phyloP scores from a whole-genome alignment of 352 stramenopile species.

The Globisporangium paroecandrum region DNA sequence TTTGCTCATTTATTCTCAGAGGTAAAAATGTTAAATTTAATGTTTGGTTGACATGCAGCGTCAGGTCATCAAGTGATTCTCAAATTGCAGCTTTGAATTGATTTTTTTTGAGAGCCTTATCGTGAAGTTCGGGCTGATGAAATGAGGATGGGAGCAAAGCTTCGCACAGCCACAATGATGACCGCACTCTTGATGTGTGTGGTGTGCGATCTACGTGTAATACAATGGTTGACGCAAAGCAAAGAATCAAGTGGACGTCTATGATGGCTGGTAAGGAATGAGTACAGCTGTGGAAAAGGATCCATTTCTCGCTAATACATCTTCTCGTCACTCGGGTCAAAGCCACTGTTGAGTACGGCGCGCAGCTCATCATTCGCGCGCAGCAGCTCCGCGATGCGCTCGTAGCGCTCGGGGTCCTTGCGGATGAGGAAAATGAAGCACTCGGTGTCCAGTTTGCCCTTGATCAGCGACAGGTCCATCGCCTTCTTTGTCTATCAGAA shows the following conservation, averaged over 20 bases:
- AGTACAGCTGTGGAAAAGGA: background rate
- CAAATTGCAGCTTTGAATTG: background rate
- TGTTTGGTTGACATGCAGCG: background rate
- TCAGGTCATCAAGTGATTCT: constrained; percentile 5
- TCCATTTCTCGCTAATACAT: constrained; percentile 49
- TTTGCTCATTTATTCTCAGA: too few relatives aligned
- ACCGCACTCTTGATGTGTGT: background rate
- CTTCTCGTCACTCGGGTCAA: constrained; percentile 86
- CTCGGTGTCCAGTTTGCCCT: constrained; percentile 84
- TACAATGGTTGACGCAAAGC: background rate
- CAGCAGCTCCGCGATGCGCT: constrained; percentile 77
- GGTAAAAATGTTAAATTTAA: too few relatives aligned
- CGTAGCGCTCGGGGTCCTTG: constrained; percentile 79
- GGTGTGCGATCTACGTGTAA: background rate
- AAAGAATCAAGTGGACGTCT: constrained; percentile 3
- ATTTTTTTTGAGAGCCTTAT: background rate
- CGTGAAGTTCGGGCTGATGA: background rate
- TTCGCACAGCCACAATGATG: background rate
- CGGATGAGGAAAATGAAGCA: constrained; percentile 89
- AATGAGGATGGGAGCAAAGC: background rate
- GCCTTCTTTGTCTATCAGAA: constrained; percentile 80
- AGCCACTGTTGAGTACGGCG: constrained; percentile 83
- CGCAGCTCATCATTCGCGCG: constrained; percentile 85
- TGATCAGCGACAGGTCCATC: constrained; percentile 75
- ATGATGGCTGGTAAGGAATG: background rate